Percentiles rank a stretch among this genome's conserved stretches.
These are phyloP conservation scores for Barnettozyma botsteinii DNA, from an alignment of 805 yeast species.

Conservation along the genomic window DNA sequence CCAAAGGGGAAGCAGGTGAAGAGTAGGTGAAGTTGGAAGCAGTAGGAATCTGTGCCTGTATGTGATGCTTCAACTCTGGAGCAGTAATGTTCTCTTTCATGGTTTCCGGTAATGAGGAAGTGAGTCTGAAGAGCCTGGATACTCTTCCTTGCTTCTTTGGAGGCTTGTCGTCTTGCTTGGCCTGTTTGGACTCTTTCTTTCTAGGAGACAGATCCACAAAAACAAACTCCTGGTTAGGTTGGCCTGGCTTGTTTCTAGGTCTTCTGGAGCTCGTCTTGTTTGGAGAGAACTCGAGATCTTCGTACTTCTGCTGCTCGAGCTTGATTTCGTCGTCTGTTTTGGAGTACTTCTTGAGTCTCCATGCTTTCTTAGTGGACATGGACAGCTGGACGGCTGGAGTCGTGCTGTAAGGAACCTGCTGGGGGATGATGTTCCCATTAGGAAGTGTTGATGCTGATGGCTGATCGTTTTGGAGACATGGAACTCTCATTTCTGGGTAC, in stretches of 20 bases:
- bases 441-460: too few species aligned
- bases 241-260: constrained; percentile 24
- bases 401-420: neutral
- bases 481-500: constrained; percentile 1
- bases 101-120: constrained; percentile 6
- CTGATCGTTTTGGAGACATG: constrained; percentile 1
- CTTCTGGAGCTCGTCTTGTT: constrained; percentile 21
- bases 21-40: neutral
- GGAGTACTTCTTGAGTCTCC: constrained; percentile 25
- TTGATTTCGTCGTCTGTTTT: constrained; percentile 21
- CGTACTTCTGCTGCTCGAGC: constrained; percentile 21
- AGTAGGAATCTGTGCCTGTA: neutral
- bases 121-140: constrained; percentile 7
- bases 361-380: constrained; percentile 20
- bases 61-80: neutral
- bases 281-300: constrained; percentile 22
- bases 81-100: neutral
- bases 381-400: constrained; percentile 7
- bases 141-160: constrained; percentile 10
- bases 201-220: constrained; percentile 26
- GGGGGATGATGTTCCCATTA: neutral
- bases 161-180: neutral
- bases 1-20: neutral
- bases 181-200: constrained; percentile 15
- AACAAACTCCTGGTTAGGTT: constrained; percentile 23